These are phyloP conservation scores for Solanum hybrid DNA, from an alignment of 305 asterid species.

Conservation along the genomic window DNA sequence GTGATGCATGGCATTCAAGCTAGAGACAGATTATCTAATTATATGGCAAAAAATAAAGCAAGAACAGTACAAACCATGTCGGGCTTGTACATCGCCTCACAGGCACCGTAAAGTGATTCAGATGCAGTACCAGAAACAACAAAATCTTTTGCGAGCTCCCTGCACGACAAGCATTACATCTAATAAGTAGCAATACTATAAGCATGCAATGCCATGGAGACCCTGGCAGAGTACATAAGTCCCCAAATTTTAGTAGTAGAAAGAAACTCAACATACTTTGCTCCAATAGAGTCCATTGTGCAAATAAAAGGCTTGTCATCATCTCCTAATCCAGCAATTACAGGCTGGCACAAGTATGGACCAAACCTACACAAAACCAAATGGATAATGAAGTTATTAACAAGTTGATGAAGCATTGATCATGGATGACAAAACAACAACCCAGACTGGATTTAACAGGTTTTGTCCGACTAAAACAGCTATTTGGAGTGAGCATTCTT, in stretches of 20 bases:
- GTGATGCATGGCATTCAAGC: neutral
- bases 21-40: neutral
- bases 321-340: slow-evolving; percentile 92
- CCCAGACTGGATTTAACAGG: neutral
- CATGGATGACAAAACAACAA: neutral
- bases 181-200: neutral
- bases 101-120: slow-evolving; percentile 96
- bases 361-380: slow-evolving; percentile 56
- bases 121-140: slow-evolving; percentile 98
- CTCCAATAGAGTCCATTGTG: slow-evolving; percentile 98
- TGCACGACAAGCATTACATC: slow-evolving; percentile 18
- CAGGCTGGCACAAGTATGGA: slow-evolving; percentile 96
- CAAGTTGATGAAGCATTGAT: neutral
- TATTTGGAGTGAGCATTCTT: neutral
- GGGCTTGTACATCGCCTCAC: slow-evolving; percentile 96
- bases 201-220: neutral
- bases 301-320: slow-evolving; percentile 93
- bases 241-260: neutral
- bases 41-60: neutral
- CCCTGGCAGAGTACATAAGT: neutral
- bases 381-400: neutral
- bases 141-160: slow-evolving; percentile 99
- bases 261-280: slow-evolving; percentile 49
- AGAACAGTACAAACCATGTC: slow-evolving; percentile 58
- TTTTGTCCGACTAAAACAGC: neutral